phyloP scores from a whole-genome alignment of 768 basidiomycete genomes.

The Lentinula lateritia region DNA sequence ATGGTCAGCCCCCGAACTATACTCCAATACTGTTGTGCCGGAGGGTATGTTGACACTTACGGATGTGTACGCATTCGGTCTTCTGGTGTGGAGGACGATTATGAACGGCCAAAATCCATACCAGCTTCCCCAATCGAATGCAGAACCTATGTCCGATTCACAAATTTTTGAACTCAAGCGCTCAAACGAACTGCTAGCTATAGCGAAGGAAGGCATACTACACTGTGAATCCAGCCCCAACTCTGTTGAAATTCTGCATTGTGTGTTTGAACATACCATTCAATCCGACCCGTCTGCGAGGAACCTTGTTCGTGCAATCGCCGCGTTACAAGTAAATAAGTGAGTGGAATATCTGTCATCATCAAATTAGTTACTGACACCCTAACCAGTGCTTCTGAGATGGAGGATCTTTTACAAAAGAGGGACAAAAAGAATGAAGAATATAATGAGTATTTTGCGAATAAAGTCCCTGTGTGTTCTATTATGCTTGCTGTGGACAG shows the following conservation, averaged over 20 bases:
- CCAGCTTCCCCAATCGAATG: neutral
- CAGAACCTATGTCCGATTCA: neutral
- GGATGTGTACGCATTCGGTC: constrained; percentile 8
- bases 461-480: neutral
- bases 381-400: neutral
- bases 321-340: neutral
- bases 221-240: neutral
- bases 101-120: constrained; percentile 5
- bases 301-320: neutral
- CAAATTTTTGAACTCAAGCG: neutral
- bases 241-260: neutral
- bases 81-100: constrained; percentile 6
- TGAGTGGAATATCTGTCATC: neutral
- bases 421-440: neutral
- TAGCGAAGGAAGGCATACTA: neutral
- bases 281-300: neutral
- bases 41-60: constrained; percentile 5
- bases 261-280: constrained; percentile 2
- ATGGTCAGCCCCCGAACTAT: constrained; percentile 7
- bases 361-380: neutral
- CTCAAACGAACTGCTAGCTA: neutral
- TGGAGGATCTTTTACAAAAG: neutral
- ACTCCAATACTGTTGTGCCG: neutral
- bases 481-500: neutral
- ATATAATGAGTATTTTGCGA: neutral